These are phyloP conservation scores for Vigna reflexopilosa DNA, from an alignment of 306 rosid species.

Conservation along the genomic window DNA sequence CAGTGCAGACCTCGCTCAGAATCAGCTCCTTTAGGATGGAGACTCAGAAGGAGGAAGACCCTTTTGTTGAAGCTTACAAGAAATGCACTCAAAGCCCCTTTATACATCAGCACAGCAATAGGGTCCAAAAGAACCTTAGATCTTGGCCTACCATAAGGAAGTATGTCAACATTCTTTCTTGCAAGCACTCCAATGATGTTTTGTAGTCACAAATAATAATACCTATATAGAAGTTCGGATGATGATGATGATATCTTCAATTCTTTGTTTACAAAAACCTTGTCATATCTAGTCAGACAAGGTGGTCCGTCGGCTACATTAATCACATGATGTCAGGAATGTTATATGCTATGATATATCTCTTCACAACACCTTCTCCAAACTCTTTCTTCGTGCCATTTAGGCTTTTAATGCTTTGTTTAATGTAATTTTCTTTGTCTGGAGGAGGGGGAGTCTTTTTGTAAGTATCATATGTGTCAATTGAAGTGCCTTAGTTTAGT, in stretches of 20 bases:
- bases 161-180: slow-evolving; percentile 40
- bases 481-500: not conserved
- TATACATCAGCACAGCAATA: not conserved
- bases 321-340: not conserved
- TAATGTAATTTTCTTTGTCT: not conserved
- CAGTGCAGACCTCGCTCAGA: slow-evolving; percentile 23
- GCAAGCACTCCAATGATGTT: slow-evolving; percentile 47
- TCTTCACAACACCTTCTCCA: not conserved
- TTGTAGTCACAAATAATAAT: not conserved
- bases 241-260: not conserved
- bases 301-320: not conserved
- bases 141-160: slow-evolving; percentile 43
- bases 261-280: not conserved
- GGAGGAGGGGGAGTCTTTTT: not conserved
- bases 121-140: slow-evolving; percentile 19
- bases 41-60: slow-evolving; percentile 53
- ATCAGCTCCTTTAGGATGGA: slow-evolving; percentile 31
- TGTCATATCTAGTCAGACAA: not conserved
- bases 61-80: slow-evolving; percentile 62
- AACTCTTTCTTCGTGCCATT: not conserved
- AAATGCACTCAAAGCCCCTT: slow-evolving; percentile 57
- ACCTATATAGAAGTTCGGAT: not conserved
- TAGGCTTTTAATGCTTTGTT: not conserved
- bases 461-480: not conserved
- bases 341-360: not conserved